phyloP scores from a whole-genome alignment of 108 stramenopile species.

The Schizochytrium sp. region DNA sequence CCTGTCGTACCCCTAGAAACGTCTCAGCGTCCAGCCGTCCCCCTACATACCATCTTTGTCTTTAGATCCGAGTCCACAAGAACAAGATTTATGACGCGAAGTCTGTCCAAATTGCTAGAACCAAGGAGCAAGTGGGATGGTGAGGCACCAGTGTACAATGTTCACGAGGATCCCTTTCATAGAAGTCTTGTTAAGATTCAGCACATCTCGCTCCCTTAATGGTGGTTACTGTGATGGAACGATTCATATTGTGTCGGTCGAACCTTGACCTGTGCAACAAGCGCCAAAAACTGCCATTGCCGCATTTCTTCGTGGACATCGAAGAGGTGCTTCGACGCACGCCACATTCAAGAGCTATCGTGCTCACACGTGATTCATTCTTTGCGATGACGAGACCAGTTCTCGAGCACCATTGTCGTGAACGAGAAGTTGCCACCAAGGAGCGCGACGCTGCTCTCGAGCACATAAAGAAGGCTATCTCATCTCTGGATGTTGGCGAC shows the following conservation, averaged over 20 bases:
- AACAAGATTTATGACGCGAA: neutral
- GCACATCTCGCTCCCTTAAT: neutral
- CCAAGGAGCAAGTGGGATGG: neutral
- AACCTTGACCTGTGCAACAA: neutral
- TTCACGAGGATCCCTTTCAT: neutral
- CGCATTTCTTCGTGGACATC: neutral
- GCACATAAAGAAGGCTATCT: neutral
- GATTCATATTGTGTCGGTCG: neutral
- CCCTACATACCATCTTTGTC: neutral
- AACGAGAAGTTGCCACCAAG: neutral
- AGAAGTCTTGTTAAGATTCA: neutral
- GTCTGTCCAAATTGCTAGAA: neutral
- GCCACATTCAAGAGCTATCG: neutral
- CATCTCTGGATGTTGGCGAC: neutral
- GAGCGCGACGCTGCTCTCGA: neutral
- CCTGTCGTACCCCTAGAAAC: too few species aligned
- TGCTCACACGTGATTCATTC: neutral
- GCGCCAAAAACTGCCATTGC: neutral
- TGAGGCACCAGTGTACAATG: neutral
- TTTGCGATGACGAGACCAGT: neutral
- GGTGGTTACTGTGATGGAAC: neutral
- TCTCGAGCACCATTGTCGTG: neutral
- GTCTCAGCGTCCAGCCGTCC: too few species aligned
- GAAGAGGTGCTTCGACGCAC: neutral
- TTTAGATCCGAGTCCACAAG: neutral